Evolutionary conservation across 2,329 filamentous ascomycete genomes (phyloP).

Genomic region (Cladosporium halotolerans): DNA sequence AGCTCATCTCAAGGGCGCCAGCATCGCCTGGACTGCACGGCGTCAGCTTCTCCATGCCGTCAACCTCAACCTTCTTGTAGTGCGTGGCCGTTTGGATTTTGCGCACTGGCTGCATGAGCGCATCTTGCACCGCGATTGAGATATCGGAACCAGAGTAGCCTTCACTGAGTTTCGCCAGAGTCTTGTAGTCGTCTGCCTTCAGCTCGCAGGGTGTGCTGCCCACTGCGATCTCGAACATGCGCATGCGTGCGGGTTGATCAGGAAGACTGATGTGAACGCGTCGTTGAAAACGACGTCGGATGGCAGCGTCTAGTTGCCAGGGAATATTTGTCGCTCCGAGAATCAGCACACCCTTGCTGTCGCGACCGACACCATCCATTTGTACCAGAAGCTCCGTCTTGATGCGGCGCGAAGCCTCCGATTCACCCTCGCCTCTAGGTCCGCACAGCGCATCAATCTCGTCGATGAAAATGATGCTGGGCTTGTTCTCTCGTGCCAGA

Average conservation of each 20-base stretch:
- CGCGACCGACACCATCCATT: conserved; percentile 98
- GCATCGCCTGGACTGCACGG: conserved; percentile 90
- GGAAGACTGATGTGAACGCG: conserved; percentile 93
- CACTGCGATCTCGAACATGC: conserved; percentile 94
- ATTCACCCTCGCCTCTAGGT: conserved; percentile 88
- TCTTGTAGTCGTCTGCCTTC: conserved; percentile 68
- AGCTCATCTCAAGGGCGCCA: conserved; percentile 86
- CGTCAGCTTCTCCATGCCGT: conserved; percentile 63
- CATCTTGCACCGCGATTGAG: conserved; percentile 88
- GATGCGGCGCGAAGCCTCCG: conserved; percentile 92
- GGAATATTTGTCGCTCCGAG: conserved; percentile 97
- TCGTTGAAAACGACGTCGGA: conserved; percentile 90
- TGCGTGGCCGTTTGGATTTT: conserved; percentile 97
- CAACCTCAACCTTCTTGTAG: conserved; percentile 78
- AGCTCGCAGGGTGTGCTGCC: conserved; percentile 86
- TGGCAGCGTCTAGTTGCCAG: conserved; percentile 95
- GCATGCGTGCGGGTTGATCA: conserved; percentile 77
- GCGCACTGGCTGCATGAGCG: conserved; percentile 92
- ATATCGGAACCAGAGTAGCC: conserved; percentile 97
- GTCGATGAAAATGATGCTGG: conserved; percentile 97
- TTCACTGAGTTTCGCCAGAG: conserved; percentile 74
- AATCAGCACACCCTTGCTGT: conserved; percentile 88
- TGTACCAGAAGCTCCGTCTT: conserved; percentile 98
- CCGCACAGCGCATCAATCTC: conserved; percentile 96
- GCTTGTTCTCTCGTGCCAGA: conserved; percentile 97